These are phyloP conservation scores for Glycine latifolia DNA, from an alignment of 306 rosid species.

Conservation along the genomic window DNA sequence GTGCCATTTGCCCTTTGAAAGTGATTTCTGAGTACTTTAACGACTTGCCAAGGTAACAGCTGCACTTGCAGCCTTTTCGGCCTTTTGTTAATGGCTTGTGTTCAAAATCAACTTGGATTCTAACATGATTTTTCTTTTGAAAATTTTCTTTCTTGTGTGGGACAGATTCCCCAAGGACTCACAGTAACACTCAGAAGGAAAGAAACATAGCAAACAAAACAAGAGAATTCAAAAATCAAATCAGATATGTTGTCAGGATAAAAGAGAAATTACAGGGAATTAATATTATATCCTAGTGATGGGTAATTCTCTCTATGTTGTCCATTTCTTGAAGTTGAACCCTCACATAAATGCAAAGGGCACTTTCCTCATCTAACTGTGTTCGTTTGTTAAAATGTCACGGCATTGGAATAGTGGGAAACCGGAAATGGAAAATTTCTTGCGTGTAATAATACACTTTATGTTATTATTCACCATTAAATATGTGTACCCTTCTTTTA, in stretches of 20 bases:
- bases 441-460: neutral
- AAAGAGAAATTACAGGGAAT: conserved; percentile 25
- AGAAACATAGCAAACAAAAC: conserved; percentile 44
- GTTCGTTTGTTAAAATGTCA: conserved; percentile 20
- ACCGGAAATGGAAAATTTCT: neutral
- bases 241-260: conserved; percentile 47
- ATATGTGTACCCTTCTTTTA: neutral
- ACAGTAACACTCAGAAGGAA: conserved; percentile 19
- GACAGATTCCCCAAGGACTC: conserved; percentile 39
- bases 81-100: conserved; percentile 26
- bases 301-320: conserved; percentile 28
- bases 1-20: conserved; percentile 54
- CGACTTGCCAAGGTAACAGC: conserved; percentile 56
- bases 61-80: conserved; percentile 75
- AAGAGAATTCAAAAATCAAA: conserved; percentile 41
- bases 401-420: neutral
- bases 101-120: conserved; percentile 60
- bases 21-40: conserved; percentile 45
- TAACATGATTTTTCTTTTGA: conserved; percentile 39
- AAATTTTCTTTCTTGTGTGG: conserved; percentile 21
- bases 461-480: neutral
- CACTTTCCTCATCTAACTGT: neutral
- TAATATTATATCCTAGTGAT: conserved; percentile 5
- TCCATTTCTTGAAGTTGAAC: conserved; percentile 26
- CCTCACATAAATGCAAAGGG: neutral